Conservation (phyloP, 2,329 filamentous ascomycete genomes). For the Annulohypoxylon truncatum region DNA sequence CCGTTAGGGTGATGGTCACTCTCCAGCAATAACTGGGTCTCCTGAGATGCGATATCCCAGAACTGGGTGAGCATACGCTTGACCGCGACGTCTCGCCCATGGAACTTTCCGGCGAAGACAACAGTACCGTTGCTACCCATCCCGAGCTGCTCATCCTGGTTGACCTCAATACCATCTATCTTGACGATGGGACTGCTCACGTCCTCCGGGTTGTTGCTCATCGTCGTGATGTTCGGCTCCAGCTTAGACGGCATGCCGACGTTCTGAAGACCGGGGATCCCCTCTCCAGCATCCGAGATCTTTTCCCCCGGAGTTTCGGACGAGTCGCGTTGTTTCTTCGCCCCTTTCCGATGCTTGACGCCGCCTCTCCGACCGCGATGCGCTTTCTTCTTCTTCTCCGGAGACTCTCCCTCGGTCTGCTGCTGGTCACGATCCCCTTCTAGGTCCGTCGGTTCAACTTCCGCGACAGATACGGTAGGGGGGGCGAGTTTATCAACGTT, state of each 20-base stretch:
- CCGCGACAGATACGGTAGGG: slow-evolving; percentile 34
- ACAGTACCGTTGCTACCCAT: slow-evolving; percentile 97
- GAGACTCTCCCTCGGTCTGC: slow-evolving; percentile 45
- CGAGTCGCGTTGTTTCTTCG: slow-evolving; percentile 63
- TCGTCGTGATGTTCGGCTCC: slow-evolving; percentile 71
- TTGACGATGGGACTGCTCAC: slow-evolving; percentile 69
- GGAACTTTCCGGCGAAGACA: slow-evolving; percentile 94
- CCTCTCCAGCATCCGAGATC: slow-evolving; percentile 51
- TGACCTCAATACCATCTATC: slow-evolving; percentile 73
- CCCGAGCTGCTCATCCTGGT: slow-evolving; percentile 71
- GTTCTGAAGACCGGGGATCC: slow-evolving; percentile 72
- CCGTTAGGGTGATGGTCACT: slow-evolving; percentile 94
- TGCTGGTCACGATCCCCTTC: slow-evolving; percentile 43
- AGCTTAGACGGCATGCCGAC: slow-evolving; percentile 65
- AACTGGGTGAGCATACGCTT: slow-evolving; percentile 98
- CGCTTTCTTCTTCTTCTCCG: slow-evolving; percentile 71
- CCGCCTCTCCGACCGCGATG: slow-evolving; percentile 79
- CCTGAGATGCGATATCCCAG: slow-evolving; percentile 93
- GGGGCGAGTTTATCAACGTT: slow-evolving; percentile 32
- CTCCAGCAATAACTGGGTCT: slow-evolving; percentile 89
- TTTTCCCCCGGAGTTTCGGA: slow-evolving; percentile 64
- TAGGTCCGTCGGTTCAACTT: slow-evolving; percentile 30
- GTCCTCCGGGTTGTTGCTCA: slow-evolving; percentile 68
- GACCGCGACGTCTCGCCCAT: slow-evolving; percentile 91
- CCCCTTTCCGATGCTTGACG: slow-evolving; percentile 72